These are phyloP conservation scores for Fonsecaea multimorphosa DNA, from an alignment of 2,329 filamentous ascomycete genomes.

Conservation along the genomic window DNA sequence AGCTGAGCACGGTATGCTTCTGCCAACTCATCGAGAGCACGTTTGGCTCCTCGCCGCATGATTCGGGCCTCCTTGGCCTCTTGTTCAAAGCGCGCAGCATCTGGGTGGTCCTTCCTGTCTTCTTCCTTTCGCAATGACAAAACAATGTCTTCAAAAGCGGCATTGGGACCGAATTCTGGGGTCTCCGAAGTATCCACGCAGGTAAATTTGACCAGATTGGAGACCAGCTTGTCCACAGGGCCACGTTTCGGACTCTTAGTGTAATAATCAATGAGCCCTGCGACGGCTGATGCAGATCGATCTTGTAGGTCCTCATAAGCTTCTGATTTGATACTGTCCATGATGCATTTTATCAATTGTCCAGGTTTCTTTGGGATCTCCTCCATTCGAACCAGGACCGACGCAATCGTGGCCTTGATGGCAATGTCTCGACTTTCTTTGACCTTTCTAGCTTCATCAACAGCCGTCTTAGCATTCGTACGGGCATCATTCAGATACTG, in stretches of 20 bases:
- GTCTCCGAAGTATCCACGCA: constrained; percentile 98
- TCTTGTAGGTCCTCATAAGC: constrained; percentile 88
- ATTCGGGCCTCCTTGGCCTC: constrained; percentile 89
- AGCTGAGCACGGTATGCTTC: constrained; percentile 77
- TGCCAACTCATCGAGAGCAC: constrained; percentile 87
- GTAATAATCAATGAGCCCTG: constrained; percentile 83
- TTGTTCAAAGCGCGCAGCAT: constrained; percentile 85
- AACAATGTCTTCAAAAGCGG: constrained; percentile 76
- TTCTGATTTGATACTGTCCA: constrained; percentile 97
- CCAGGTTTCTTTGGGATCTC: constrained; percentile 92
- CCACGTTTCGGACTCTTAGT: constrained; percentile 78
- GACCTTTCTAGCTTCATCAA: constrained; percentile 77
- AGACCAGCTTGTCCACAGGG: constrained; percentile 93
- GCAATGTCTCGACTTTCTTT: constrained; percentile 85
- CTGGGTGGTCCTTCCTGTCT: constrained; percentile 88
- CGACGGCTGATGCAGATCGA: constrained; percentile 83
- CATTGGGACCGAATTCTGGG: constrained; percentile 88
- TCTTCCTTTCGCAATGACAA: constrained; percentile 97
- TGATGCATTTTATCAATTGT: constrained; percentile 90
- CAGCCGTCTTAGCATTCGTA: constrained; percentile 70
- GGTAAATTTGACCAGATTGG: constrained; percentile 95
- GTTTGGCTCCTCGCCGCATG: constrained; percentile 89
- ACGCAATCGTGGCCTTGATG: constrained; percentile 83
- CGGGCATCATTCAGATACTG: constrained; percentile 80
- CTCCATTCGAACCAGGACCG: constrained; percentile 84